phyloP scores from a whole-genome alignment of 2,329 filamentous ascomycete genomes.

The Apiospora phragmitis region DNA sequence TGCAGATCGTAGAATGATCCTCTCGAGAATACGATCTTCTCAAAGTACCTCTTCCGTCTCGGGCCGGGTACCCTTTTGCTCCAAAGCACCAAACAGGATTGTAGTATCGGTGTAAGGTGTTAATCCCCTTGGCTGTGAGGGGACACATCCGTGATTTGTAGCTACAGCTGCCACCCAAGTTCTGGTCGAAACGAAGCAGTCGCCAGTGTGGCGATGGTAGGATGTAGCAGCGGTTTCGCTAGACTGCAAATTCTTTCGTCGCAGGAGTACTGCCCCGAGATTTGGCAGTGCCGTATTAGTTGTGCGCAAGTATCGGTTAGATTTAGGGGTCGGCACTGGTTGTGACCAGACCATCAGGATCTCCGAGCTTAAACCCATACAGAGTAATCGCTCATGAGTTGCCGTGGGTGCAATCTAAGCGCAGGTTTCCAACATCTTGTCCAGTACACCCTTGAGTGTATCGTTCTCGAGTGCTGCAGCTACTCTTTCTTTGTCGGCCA shows the following conservation, averaged over 20 bases:
- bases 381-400: background rate
- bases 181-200: background rate
- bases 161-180: background rate
- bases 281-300: background rate
- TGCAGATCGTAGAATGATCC: background rate
- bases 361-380: background rate
- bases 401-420: slow-evolving; percentile 20
- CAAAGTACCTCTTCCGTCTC: background rate
- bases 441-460: slow-evolving; percentile 81
- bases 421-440: slow-evolving; percentile 92
- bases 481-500: slow-evolving; percentile 94
- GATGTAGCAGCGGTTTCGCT: background rate
- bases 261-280: background rate
- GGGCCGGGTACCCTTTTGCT: background rate
- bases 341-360: background rate
- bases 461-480: slow-evolving; percentile 94
- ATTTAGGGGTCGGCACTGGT: background rate
- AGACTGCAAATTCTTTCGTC: background rate
- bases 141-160: background rate
- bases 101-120: background rate
- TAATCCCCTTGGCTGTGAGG: background rate
- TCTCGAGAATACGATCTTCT: background rate
- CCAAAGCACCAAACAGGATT: background rate
- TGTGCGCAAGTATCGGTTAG: background rate
- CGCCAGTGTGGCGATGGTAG: background rate